Conservation (phyloP, 2,329 filamentous ascomycete species). For the Aspergillus sp. region DNA sequence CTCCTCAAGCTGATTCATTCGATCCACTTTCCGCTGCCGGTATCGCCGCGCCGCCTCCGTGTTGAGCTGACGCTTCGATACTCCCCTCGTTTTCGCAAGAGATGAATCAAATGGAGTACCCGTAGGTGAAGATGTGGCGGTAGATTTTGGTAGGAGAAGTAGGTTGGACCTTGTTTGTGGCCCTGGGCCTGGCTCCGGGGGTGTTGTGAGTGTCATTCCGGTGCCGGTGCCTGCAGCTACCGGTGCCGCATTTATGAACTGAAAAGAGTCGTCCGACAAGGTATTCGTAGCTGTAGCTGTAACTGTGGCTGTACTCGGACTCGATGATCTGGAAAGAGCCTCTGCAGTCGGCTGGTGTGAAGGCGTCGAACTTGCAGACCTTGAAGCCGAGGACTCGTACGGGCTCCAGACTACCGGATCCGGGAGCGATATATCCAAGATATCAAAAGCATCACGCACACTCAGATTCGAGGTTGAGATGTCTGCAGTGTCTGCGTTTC, state of each 20-base stretch:
- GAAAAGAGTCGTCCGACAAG: not conserved
- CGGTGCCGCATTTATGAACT: not conserved
- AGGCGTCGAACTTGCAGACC: not conserved
- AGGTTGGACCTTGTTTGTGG: not conserved
- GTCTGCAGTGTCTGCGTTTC: not conserved
- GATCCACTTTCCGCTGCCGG: constrained; percentile 15
- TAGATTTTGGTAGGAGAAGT: not conserved
- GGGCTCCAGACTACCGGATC: not conserved
- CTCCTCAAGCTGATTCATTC: constrained; percentile 18
- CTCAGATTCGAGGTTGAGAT: not conserved
- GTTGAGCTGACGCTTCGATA: constrained; percentile 16
- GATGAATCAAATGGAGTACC: not conserved
- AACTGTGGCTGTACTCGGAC: not conserved
- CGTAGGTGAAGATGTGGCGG: not conserved
- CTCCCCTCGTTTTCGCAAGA: not conserved
- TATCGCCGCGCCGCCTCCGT: constrained; percentile 15
- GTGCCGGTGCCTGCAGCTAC: not conserved
- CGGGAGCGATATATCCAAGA: not conserved
- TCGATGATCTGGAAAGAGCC: not conserved
- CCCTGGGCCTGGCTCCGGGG: not conserved
- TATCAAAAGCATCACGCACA: not conserved
- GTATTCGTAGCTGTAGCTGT: not conserved
- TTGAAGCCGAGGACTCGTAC: not conserved
- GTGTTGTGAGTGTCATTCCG: not conserved
- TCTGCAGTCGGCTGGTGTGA: not conserved